Conservation (phyloP, 2,329 filamentous ascomycete genomes). For the Hymenoscyphus infarciens region DNA sequence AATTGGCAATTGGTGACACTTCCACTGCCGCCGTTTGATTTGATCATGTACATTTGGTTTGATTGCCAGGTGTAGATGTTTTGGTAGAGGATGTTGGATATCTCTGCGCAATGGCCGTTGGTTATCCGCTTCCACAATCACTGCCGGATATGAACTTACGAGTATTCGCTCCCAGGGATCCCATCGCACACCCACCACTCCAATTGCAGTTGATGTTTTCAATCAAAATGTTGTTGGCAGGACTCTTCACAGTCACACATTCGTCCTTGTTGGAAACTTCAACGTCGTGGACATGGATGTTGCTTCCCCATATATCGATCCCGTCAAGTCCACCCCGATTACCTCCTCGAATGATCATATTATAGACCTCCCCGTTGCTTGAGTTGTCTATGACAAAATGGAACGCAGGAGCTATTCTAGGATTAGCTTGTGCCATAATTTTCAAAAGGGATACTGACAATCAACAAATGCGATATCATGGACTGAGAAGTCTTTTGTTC, state of each 20-base stretch:
- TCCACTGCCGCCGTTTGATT: conserved; percentile 55
- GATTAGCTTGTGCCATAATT: neutral
- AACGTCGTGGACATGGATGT: conserved; percentile 57
- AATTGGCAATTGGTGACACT: conserved; percentile 48
- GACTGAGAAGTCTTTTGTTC: conserved; percentile 26
- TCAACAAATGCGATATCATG: conserved; percentile 30
- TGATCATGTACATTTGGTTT: conserved; percentile 63
- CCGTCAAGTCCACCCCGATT: conserved; percentile 53
- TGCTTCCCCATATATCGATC: conserved; percentile 51
- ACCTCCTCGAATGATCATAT: conserved; percentile 51
- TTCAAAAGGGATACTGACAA: conserved; percentile 10
- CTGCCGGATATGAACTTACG: neutral
- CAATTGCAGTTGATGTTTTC: conserved; percentile 61
- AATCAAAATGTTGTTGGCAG: conserved; percentile 52
- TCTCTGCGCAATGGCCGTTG: conserved; percentile 31
- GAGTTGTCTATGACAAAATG: conserved; percentile 49
- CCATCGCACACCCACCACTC: conserved; percentile 57
- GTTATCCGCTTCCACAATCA: neutral
- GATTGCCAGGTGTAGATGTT: conserved; percentile 57
- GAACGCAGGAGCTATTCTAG: conserved; percentile 11
- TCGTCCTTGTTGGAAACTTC: conserved; percentile 62
- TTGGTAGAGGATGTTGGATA: conserved; percentile 50
- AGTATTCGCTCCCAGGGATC: conserved; percentile 47
- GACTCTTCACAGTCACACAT: conserved; percentile 56
- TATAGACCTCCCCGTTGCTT: conserved; percentile 50